Evolutionary conservation across 163 green algal species (phyloP).

Genomic region (Chlorella variabilis): DNA sequence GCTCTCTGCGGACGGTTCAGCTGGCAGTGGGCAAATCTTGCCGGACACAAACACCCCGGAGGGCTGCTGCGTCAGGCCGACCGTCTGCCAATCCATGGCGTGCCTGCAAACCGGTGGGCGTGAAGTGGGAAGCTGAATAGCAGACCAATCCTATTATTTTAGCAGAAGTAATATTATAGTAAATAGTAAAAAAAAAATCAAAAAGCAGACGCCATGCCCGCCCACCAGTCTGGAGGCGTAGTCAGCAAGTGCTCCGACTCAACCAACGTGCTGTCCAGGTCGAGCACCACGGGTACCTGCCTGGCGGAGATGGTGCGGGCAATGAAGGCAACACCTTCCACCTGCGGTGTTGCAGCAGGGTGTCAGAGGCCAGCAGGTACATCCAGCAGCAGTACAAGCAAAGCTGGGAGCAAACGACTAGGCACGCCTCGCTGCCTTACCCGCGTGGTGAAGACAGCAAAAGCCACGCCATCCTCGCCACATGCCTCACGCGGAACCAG

Average conservation of each 20-base stretch:
- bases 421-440: too few species aligned
- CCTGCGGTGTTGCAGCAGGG: not conserved
- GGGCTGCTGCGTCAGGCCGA: constrained; percentile 6
- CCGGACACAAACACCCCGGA: not conserved
- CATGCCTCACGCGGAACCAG: constrained; percentile 20
- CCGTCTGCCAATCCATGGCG: not conserved
- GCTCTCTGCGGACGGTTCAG: constrained; percentile 7
- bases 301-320: not conserved
- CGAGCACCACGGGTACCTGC: constrained; percentile 23
- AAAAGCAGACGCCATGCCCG: too few species aligned
- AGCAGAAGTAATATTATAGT: too few species aligned
- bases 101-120: not conserved
- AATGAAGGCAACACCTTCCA: constrained; percentile 17
- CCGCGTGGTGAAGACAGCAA: constrained; percentile 3
- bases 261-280: constrained; percentile 28
- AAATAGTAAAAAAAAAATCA: too few species aligned
- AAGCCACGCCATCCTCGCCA: not conserved
- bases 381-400: not conserved
- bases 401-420: too few species aligned
- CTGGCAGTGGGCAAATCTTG: not conserved
- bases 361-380: not conserved
- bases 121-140: too few species aligned
- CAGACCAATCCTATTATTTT: not conserved
- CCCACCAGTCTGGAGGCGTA: constrained; percentile 20
- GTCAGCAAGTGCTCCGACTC: constrained; percentile 25